Base-by-base conservation (phyloP, 2,329 filamentous ascomycete genomes). In the Penicillium polonicum region DNA sequence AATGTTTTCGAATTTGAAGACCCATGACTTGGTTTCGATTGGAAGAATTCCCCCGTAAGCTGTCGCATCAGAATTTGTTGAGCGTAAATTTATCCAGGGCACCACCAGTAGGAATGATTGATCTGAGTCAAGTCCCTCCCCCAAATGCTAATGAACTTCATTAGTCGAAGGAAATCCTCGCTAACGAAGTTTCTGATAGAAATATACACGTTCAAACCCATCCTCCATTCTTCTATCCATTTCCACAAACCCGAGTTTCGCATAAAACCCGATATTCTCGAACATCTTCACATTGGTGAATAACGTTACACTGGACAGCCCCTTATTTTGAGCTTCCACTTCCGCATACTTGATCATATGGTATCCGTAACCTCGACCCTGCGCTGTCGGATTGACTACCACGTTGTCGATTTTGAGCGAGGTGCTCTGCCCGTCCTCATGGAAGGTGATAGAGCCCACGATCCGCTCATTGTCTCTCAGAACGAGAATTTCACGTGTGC, bases 281-380 rank as follows among this genome's bases (percentile, higher is more conserved):
- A 58, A 57, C 66, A 68, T 68, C 21, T 64, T 67, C 36, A 63
- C 55, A 55, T 68, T 68, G 0, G 65, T 67, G n/a, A 60, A 67
- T 5, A 68, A 52, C 3, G 55, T 63, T 15, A 68, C 0, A 42
- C 55, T 12, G 5, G 29, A 1, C 41, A 58, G 10, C 31, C 36
- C 36, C 1, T 21, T 41, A 9, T 45, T 21, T n/a, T 1, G 33
- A 4, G 31, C 46, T 21, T 56, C 46, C 8, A 4, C 29, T 29
- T 56, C 53, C 8, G 33, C 46, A 13, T 52, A 9, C 45, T 35
- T 19, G 45, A 57, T 35, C 44, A 48, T 2, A 58, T 62, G 39
- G 45, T 23, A 7, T 50, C 45, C 66, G 31, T 66, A 68, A 2
- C 66, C 66, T 27, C 48, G 58, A 9, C 62, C 61, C 36, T 67